phyloP scores from a whole-genome alignment of 805 yeast species.

The Hanseniaspora taiwanica region DNA sequence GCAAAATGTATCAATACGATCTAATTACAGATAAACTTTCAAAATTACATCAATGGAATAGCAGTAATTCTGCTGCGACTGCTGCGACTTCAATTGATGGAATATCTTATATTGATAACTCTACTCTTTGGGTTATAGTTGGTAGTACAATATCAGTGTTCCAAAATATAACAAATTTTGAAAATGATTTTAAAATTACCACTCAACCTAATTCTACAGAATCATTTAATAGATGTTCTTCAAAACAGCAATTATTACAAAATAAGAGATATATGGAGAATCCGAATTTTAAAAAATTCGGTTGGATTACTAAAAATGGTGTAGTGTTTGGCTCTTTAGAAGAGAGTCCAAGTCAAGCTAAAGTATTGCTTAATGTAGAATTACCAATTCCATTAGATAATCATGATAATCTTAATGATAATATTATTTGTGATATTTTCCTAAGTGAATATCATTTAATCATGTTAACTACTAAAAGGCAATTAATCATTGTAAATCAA shows the following conservation, averaged over 20 bases:
- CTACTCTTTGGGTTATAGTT: conserved; percentile 4
- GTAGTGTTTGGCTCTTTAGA: conserved; percentile 29
- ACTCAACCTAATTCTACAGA: conserved; percentile 27
- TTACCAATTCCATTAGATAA: conserved; percentile 15
- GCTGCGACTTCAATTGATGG: too few relatives aligned
- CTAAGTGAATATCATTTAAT: conserved; percentile 44
- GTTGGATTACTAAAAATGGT: conserved; percentile 37
- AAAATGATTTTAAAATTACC: conserved; percentile 15
- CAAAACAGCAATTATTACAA: conserved; percentile 20
- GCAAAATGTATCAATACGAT: conserved; percentile 11
- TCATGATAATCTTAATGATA: conserved; percentile 16
- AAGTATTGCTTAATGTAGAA: conserved; percentile 28
- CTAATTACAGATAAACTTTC: background rate
- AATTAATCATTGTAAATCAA: conserved; percentile 35
- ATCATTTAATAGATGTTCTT: conserved; percentile 20
- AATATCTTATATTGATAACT: conserved; percentile 19
- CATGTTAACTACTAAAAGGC: conserved; percentile 28
- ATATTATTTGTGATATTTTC: background rate
- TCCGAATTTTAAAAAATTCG: conserved; percentile 18
- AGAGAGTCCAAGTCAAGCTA: conserved; percentile 21
- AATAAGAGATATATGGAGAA: conserved; percentile 7
- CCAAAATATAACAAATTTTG: conserved; percentile 6
- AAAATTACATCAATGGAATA: conserved; percentile 4
- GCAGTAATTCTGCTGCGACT: too few relatives aligned
- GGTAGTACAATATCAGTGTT: conserved; percentile 12